phyloP scores from a whole-genome alignment of 1,284 basidiomycete genomes.

The Rhodotorula sp. region DNA sequence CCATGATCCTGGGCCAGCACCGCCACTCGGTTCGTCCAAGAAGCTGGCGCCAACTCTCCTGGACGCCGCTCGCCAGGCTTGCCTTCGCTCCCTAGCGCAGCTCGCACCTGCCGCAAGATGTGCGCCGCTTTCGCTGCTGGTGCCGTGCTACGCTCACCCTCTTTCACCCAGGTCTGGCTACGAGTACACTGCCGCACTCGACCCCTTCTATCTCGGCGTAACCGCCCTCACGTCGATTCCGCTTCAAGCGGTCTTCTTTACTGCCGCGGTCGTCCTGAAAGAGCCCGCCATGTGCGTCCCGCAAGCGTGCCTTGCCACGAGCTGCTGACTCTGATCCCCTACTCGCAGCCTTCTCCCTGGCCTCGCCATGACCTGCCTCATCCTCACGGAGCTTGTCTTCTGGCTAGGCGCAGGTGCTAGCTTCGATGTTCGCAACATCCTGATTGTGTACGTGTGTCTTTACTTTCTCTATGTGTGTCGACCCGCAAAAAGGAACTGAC shows the following conservation, averaged over 20 bases:
- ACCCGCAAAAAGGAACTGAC: background rate
- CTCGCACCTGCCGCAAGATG: too few species aligned
- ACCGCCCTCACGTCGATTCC: background rate
- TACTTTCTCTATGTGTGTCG: too few species aligned
- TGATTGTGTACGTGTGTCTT: background rate
- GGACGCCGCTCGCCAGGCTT: too few species aligned
- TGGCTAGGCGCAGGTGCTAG: background rate
- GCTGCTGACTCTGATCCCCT: too few species aligned
- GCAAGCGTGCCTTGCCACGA: too few species aligned
- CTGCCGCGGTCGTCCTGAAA: background rate
- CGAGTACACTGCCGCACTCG: background rate
- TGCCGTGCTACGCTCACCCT: too few species aligned
- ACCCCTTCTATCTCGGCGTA: background rate
- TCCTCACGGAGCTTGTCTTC: background rate
- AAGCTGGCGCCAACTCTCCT: too few species aligned
- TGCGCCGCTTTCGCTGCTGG: too few species aligned
- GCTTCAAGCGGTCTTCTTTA: background rate
- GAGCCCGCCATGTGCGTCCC: background rate
- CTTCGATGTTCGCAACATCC: background rate
- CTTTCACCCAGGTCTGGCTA: too few species aligned
- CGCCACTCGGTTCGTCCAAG: too few species aligned
- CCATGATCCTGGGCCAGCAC: too few species aligned
- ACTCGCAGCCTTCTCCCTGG: background rate
- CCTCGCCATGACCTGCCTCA: background rate
- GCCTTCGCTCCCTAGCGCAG: too few species aligned